phyloP scores from a whole-genome alignment of 192 early-diverging fungal genomes.

The Spizellomyces sp. region DNA sequence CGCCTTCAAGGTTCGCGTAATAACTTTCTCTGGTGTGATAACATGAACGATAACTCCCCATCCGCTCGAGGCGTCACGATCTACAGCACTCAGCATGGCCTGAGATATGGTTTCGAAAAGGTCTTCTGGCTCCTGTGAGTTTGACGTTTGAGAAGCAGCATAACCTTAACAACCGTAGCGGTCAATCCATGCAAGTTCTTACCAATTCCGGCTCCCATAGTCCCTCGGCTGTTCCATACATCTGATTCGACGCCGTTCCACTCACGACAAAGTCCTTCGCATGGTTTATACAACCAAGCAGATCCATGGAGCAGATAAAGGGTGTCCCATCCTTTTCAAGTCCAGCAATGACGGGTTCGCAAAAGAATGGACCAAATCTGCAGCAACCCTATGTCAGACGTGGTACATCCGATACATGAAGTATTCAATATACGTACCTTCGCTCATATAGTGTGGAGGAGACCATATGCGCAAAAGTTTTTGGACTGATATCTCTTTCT shows the following conservation, averaged over 20 bases:
- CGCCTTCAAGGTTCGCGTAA: conserved; percentile 82
- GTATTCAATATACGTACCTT: conserved; percentile 52
- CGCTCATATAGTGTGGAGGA: conserved; percentile 94
- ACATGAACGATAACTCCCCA: conserved; percentile 97
- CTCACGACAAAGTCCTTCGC: conserved; percentile 94
- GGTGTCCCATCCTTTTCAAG: conserved; percentile 87
- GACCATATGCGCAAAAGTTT: conserved; percentile 90
- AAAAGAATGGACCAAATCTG: conserved; percentile 96
- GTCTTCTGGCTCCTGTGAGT: conserved; percentile 79
- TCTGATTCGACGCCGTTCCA: conserved; percentile 81
- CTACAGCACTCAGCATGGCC: conserved; percentile 88
- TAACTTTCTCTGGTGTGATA: conserved; percentile 85
- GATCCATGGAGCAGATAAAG: conserved; percentile 92
- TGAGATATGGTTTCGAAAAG: conserved; percentile 98
- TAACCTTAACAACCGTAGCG: background rate
- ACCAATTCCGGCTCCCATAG: conserved; percentile 98
- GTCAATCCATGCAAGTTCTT: conserved; percentile 16
- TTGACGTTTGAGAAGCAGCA: background rate
- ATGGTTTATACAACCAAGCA: conserved; percentile 93
- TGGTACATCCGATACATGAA: too few relatives aligned
- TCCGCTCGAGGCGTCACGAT: conserved; percentile 91
- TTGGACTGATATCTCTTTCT: conserved; percentile 93
- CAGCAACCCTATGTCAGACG: too few relatives aligned
- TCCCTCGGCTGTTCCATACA: conserved; percentile 96
- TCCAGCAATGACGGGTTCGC: conserved; percentile 94